Evolutionary conservation across 2,329 filamentous ascomycete genomes (phyloP), one percentile per base, ranked within the genome.

Genomic region (Aureobasidium sp.): DNA sequence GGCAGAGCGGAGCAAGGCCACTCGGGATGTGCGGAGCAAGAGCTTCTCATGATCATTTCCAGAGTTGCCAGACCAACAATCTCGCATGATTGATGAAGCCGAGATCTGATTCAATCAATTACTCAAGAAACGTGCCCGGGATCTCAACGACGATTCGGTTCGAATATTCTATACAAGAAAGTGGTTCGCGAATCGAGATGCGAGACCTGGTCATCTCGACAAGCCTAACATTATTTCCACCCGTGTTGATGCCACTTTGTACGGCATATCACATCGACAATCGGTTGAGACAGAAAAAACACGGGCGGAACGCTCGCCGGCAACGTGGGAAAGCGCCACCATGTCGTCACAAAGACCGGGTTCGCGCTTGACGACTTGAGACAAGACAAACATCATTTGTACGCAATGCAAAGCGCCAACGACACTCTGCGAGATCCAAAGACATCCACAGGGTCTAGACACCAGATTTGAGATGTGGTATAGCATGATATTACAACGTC

Each of bases 291-390:
- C 42, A 47, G 21, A 4, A 30, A 57, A 36, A 44, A 21, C 15
- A 36, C 50, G 48, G 48, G 37, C 39, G 39, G 41, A 57, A 57
- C 53, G 53, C 29, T 47, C 7, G 30, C 42, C 41, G 39, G 54
- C 42, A 48, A 47, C 42, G 41, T 37, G 54, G 54, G 32, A 58
- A 48, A 29, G 42, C 54, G 54, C 54, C 54, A 58, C 54, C 32
- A 57, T 57, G 53, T 44, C 54, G 54, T 58, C 54, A 58, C 54
- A 39, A 11, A 27, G 29, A 36, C 47, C 30, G 21, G 32, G n/a
- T 13, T 45, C 11, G 25, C 54, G 21, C 25, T 21, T 21, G 21
- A 21, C 48, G 32, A 30, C 42, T 7, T n/a, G 30, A 45, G 9
- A 6, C 39, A n/a, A 45, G 9, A 25, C 39, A 34, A 30, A 45